Evolutionary conservation across 2,329 filamentous ascomycete genomes (phyloP), one percentile per base, ranked within the genome.

Genomic region (Decorospora gaudefroyi): DNA sequence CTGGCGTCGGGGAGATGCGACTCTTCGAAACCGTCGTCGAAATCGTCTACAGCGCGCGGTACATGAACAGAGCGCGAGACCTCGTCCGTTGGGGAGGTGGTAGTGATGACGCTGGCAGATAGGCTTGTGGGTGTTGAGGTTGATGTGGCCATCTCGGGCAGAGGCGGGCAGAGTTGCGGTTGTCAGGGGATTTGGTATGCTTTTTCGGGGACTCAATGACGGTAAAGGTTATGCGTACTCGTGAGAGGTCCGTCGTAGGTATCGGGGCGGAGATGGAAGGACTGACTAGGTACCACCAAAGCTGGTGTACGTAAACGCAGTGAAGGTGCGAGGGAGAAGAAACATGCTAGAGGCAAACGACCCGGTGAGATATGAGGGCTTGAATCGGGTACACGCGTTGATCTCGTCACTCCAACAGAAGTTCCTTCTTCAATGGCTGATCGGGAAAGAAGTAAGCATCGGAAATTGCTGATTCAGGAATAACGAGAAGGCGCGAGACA

Each of bases 1-100:
- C 60, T 45, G 4, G 50, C 43, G n/a, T 30, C 44, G 12, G 27
- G 7, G 31, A 34, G 13, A 21, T 22, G 10, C n/a, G n/a, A n/a
- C n/a, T 17, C 18, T 16, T 5, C 9, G 15, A 30, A 3, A 8
- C 13, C 9, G 8, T 26, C 11, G 2, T 41, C 28, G 8, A 25
- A 22, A 13, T 17, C 10, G 8, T 32, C 31, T 1, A 16, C 9
- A 13, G 21, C 35, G 13, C 6, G 10, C 6, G 3, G 5, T 13
- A 21, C 35, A 29, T 29, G 12, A 13, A 26, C 19, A 15, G n/a
- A 12, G 13, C 4, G 13, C n/a, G 21, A 23, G 6, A 10, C 10
- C 21, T 6, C 21, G 21, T 23, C 10, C 21, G 21, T 6, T 10
- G 10, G 6, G 21, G 6, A 23, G 6, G 10, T 23, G 21, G 21